Evolutionary conservation across 257 asterid genomes (phyloP).

Genomic region (Primulina eburnea): DNA sequence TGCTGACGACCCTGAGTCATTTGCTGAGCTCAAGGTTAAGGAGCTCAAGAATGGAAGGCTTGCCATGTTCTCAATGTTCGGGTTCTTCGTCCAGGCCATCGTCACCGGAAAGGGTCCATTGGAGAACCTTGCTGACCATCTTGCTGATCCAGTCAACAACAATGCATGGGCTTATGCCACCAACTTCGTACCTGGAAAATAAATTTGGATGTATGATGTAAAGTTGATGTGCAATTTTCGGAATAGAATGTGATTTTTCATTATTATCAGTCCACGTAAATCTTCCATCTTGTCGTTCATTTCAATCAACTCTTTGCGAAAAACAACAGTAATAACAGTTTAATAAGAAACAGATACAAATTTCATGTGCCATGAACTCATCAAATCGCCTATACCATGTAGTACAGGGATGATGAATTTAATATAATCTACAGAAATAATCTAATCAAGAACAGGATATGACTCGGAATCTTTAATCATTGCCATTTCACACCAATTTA

Average conservation of each 20-base stretch:
- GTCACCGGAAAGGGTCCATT: conserved; percentile 63
- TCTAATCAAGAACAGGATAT: too few species aligned
- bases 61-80: conserved; percentile 71
- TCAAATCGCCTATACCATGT: too few species aligned
- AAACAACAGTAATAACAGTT: too few species aligned
- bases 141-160: conserved; percentile 63
- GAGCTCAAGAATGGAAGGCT: conserved; percentile 57
- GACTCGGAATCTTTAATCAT: not conserved
- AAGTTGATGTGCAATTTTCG: conserved; percentile 25
- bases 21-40: conserved; percentile 64
- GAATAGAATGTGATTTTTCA: conserved; percentile 19
- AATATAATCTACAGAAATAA: not conserved
- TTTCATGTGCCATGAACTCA: too few species aligned
- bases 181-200: conserved; percentile 55
- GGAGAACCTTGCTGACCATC: conserved; percentile 66
- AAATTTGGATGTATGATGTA: conserved; percentile 24
- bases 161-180: conserved; percentile 60
- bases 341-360: too few species aligned
- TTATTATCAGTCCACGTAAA: conserved; percentile 1
- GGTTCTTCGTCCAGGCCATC: conserved; percentile 61
- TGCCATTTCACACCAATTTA: not conserved
- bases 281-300: not conserved
- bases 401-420: too few species aligned
- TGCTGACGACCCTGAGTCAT: conserved; percentile 58
- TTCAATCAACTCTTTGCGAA: too few species aligned